Percentiles rank a stretch among this genome's conserved stretches.
phyloP scores from a whole-genome alignment of 805 yeast species.

The Starmerella ratchasimensis region DNA sequence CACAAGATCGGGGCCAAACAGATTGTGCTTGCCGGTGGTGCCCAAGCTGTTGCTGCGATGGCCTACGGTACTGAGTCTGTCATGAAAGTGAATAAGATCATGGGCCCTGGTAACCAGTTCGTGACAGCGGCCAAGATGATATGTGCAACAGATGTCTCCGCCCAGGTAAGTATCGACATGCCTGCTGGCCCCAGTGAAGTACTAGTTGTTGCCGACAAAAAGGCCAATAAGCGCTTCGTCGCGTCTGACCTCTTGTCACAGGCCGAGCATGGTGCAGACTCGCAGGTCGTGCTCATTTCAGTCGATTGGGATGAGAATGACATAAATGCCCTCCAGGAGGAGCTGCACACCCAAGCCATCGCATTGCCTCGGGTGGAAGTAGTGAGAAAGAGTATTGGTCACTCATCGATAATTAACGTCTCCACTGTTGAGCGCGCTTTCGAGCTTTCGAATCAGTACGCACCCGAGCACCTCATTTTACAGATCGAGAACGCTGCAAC shows the following conservation, averaged over 20 bases:
- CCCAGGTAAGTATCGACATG: slow-evolving; percentile 94
- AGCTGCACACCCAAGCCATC: slow-evolving; percentile 72
- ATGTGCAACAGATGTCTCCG: slow-evolving; percentile 88
- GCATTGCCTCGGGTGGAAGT: slow-evolving; percentile 84
- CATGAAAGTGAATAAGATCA: slow-evolving; percentile 87
- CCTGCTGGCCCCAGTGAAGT: slow-evolving; percentile 99
- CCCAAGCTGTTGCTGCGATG: slow-evolving; percentile 98
- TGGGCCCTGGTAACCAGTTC: slow-evolving; percentile 98
- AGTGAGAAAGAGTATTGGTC: slow-evolving; percentile 81
- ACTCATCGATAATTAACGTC: slow-evolving; percentile 70
- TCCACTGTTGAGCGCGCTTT: slow-evolving; percentile 66
- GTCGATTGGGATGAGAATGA: slow-evolving; percentile 51
- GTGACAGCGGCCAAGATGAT: slow-evolving; percentile 99
- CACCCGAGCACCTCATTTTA: slow-evolving; percentile 94
- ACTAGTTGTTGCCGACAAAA: slow-evolving; percentile 74
- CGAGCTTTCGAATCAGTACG: slow-evolving; percentile 75
- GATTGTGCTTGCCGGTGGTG: slow-evolving; percentile 95
- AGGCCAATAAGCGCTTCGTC: slow-evolving; percentile 87
- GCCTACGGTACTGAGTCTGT: slow-evolving; percentile 93
- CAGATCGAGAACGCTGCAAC: slow-evolving; percentile 69
- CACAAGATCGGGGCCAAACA: slow-evolving; percentile 84
- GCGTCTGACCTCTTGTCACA: slow-evolving; percentile 94
- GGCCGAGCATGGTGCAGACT: slow-evolving; percentile 98
- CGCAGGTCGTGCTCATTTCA: slow-evolving; percentile 88
- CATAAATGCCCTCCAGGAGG: slow-evolving; percentile 58